phyloP scores from a whole-genome alignment of 805 yeast species.

The Saturnispora bothae region DNA sequence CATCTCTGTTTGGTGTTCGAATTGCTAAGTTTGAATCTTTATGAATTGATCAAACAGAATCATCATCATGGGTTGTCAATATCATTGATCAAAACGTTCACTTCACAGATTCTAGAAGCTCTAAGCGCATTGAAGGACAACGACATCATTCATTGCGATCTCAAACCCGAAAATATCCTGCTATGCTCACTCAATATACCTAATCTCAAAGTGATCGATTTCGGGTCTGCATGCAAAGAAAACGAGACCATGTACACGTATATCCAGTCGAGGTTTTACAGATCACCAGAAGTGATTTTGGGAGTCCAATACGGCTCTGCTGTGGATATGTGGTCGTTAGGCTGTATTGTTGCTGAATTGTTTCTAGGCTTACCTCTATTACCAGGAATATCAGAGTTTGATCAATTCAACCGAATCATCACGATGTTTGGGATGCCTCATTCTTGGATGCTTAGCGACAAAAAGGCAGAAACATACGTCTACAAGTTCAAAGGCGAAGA shows the following conservation, averaged over 20 bases:
- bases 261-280: slow-evolving; percentile 90
- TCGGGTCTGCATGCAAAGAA: slow-evolving; percentile 92
- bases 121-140: slow-evolving; percentile 70
- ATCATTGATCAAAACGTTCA: slow-evolving; percentile 64
- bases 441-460: slow-evolving; percentile 93
- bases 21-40: slow-evolving; percentile 73
- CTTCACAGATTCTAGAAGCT: slow-evolving; percentile 75
- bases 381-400: slow-evolving; percentile 86
- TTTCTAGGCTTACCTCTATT: slow-evolving; percentile 74
- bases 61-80: slow-evolving; percentile 85
- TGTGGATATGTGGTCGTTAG: slow-evolving; percentile 96
- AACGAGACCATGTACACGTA: slow-evolving; percentile 82
- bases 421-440: slow-evolving; percentile 84
- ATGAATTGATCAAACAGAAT: slow-evolving; percentile 85
- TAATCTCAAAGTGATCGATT: slow-evolving; percentile 85
- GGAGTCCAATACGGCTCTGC: slow-evolving; percentile 91
- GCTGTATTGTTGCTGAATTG: slow-evolving; percentile 91
- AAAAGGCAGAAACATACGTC: slow-evolving; percentile 63
- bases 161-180: slow-evolving; percentile 91
- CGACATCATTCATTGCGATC: slow-evolving; percentile 87
- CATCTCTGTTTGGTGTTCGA: slow-evolving; percentile 93
- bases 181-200: slow-evolving; percentile 73
- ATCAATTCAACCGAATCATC: slow-evolving; percentile 74
- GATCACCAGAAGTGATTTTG: slow-evolving; percentile 87
- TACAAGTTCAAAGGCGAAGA: slow-evolving; percentile 13